Base-by-base conservation (phyloP, 1,284 basidiomycete species). In the Ganoderma multipileum region DNA sequence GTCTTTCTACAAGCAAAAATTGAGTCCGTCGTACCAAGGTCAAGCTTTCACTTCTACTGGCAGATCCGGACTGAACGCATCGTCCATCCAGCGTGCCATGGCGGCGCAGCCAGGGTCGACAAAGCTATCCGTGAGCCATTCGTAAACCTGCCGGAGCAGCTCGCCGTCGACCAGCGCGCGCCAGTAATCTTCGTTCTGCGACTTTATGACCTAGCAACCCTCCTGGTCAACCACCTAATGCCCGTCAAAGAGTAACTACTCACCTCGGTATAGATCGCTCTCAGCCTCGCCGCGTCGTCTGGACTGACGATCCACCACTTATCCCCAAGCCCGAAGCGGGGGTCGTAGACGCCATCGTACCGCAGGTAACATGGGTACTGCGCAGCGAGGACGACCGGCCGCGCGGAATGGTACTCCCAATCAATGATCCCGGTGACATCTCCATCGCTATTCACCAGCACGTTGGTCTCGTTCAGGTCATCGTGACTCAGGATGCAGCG, bases 401-500 rank as follows among this genome's bases (percentile, higher is more conserved):
- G 61, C 5, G 44, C 52, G 14, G 67, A 61, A 52, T 71, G 70
- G 59, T 47, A 66, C 60, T 71, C 70, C 70, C 67, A 71, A 41
- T 71, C 70, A 28, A 71, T 26, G 30, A 71, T 36, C 2, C 67
- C 70, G 4, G 58, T 65, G 23, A 71, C 3, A 1, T 36, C 20
- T 3, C 70, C 65, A 11, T 47, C 42, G 5, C 4, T 59, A 41
- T 57, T 36, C 6, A 64, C 33, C 28, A 71, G 65, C 26, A 71
- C 38, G 55, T 71, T 71, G 7, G 59, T 39, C 9, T 50, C 59
- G 18, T 57, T 41, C 26, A 67, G 63, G 38, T 67, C 70, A n/a
- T 64, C 61, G 60, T 71, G 70, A 9, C 8, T 50, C 41, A 67
- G 60, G 4, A 67, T 52, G 54, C 67, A 67, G 14, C 67, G 67